phyloP scores from a whole-genome alignment of 2,329 filamentous ascomycete genomes.

The Penicillium corylophilum region DNA sequence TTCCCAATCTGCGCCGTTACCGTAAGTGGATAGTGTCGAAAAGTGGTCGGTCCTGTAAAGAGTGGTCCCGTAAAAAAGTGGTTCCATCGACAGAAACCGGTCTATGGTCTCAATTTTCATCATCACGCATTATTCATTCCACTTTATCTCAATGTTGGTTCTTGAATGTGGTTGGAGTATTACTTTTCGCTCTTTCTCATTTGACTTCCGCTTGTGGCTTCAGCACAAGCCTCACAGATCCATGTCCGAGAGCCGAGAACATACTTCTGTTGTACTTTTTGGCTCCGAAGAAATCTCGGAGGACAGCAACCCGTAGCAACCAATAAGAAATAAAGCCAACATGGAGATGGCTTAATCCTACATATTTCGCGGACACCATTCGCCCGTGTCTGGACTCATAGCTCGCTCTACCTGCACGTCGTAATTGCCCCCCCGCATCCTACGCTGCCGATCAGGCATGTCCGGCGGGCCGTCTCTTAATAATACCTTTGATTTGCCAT shows the following conservation, averaged over 20 bases:
- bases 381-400: not conserved
- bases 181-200: not conserved
- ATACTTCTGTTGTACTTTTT: not conserved
- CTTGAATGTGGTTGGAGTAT: not conserved
- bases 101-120: not conserved
- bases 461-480: no score
- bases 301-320: not conserved
- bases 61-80: not conserved
- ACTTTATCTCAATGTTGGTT: not conserved
- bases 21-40: not conserved
- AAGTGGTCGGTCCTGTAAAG: not conserved
- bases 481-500: conserved; percentile 11
- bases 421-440: conserved; percentile 13
- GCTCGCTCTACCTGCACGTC: not conserved
- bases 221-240: not conserved
- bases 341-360: not conserved
- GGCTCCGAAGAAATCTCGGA: not conserved
- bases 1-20: not conserved
- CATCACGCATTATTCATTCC: not conserved
- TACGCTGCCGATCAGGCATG: conserved; percentile 10
- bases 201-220: not conserved
- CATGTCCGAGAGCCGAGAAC: not conserved
- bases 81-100: not conserved
- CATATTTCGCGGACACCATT: not conserved
- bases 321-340: not conserved